These are phyloP conservation scores for Paecilomyces dactylethromorphus DNA, from an alignment of 2,329 filamentous ascomycete genomes.

Conservation along the genomic window DNA sequence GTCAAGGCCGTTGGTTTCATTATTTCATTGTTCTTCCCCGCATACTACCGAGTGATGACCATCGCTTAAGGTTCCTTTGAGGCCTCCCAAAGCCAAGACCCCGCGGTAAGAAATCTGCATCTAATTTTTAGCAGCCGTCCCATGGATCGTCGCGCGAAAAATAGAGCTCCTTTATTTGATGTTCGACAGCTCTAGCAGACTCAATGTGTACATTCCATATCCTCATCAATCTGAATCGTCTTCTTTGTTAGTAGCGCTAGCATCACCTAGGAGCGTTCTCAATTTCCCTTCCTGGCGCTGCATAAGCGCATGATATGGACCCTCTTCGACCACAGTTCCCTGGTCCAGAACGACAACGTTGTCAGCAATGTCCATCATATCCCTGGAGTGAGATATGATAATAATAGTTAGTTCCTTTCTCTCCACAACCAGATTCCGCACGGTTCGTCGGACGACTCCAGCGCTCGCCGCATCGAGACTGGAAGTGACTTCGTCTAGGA, in stretches of 20 bases:
- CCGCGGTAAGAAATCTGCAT: too few relatives aligned
- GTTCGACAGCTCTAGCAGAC: not conserved
- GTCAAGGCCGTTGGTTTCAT: not conserved
- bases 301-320: slow-evolving; percentile 58
- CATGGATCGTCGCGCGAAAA: too few relatives aligned
- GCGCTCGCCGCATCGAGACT: slow-evolving; percentile 68
- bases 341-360: slow-evolving; percentile 65
- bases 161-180: slow-evolving; percentile 12
- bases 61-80: too few relatives aligned
- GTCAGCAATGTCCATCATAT: slow-evolving; percentile 82
- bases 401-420: slow-evolving; percentile 58
- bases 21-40: not conserved
- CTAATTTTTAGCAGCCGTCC: too few relatives aligned
- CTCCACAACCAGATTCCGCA: slow-evolving; percentile 46
- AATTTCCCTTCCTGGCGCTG: slow-evolving; percentile 40
- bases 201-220: not conserved
- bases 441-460: slow-evolving; percentile 55
- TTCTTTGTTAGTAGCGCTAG: not conserved
- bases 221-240: not conserved
- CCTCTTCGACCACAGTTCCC: slow-evolving; percentile 62
- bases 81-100: too few relatives aligned
- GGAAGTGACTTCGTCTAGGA: slow-evolving; percentile 83
- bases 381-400: slow-evolving; percentile 71
- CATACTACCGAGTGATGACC: not conserved
- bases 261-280: slow-evolving; percentile 26